Evolutionary conservation across 352 stramenopile species (phyloP).

Genomic region (Pythium sp.): DNA sequence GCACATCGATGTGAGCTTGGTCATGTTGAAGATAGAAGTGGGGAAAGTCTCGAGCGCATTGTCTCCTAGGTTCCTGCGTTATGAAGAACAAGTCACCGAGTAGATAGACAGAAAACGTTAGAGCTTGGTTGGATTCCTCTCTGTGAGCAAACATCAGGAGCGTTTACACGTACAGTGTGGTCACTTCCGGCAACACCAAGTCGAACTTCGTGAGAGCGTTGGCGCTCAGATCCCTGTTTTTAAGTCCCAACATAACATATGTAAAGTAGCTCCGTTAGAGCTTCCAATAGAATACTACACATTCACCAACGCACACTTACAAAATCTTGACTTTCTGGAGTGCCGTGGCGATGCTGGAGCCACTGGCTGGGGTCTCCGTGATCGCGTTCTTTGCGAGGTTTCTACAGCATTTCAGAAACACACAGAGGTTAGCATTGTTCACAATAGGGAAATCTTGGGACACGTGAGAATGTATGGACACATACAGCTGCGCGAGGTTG

Average conservation of each 20-base stretch:
- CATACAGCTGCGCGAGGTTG: constrained; percentile 58
- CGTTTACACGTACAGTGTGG: constrained; percentile 25
- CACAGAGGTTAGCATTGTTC: not conserved
- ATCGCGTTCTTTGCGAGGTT: constrained; percentile 64
- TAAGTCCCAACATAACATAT: not conserved
- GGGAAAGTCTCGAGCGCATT: constrained; percentile 61
- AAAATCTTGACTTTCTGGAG: constrained; percentile 46
- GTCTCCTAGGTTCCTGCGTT: constrained; percentile 37
- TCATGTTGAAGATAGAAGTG: constrained; percentile 62
- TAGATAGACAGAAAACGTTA: not conserved
- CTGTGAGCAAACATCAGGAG: not conserved
- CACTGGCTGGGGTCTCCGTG: constrained; percentile 28
- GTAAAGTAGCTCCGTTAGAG: not conserved
- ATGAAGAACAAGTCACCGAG: not conserved
- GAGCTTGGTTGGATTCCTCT: not conserved
- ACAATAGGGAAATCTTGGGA: not conserved
- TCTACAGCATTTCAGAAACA: constrained; percentile 20
- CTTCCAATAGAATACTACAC: not conserved
- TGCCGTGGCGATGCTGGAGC: constrained; percentile 29
- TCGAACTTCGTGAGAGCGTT: constrained; percentile 50
- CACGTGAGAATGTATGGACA: not conserved
- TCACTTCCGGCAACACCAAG: constrained; percentile 34
- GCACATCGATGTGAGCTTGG: constrained; percentile 61
- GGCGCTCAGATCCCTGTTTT: constrained; percentile 37
- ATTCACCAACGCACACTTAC: constrained; percentile 20